These are phyloP conservation scores for Agaricus sinodeliciosus DNA, from an alignment of 768 basidiomycete species.

Conservation along the genomic window DNA sequence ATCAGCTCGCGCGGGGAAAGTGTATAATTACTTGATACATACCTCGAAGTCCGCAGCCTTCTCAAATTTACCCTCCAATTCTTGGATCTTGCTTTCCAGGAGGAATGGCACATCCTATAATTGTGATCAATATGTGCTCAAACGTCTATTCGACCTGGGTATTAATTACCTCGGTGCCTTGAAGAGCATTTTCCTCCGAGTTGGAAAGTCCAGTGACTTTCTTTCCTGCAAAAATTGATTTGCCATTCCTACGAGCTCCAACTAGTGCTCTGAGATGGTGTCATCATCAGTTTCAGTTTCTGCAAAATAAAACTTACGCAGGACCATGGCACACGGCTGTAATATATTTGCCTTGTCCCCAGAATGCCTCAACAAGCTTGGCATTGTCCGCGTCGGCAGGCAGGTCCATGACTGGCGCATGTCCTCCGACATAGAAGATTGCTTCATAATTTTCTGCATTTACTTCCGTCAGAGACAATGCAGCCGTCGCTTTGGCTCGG, in stretches of 20 bases:
- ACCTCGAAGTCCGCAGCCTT: conserved; percentile 55
- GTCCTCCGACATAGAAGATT: conserved; percentile 76
- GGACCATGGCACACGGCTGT: conserved; percentile 80
- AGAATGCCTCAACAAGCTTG: conserved; percentile 57
- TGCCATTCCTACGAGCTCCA: conserved; percentile 43
- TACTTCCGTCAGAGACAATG: conserved; percentile 58
- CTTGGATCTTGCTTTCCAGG: conserved; percentile 56
- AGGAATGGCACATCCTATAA: conserved; percentile 60
- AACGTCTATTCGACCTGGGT: conserved; percentile 2
- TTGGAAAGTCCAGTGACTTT: conserved; percentile 66
- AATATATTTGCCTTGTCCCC: conserved; percentile 56
- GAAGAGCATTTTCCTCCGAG: conserved; percentile 49
- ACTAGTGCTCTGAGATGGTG: conserved; percentile 44
- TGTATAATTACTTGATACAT: conserved; percentile 17
- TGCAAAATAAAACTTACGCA: conserved; percentile 34
- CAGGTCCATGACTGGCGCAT: conserved; percentile 73
- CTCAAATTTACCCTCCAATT: conserved; percentile 60
- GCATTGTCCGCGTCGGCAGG: conserved; percentile 48
- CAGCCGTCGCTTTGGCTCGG: conserved; percentile 42
- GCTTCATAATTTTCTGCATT: conserved; percentile 58
- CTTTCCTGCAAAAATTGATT: conserved; percentile 59
- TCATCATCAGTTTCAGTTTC: neutral
- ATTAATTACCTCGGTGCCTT: conserved; percentile 37
- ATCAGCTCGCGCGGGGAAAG: neutral
- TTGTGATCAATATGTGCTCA: neutral